A percentile compares a stretch with the other conserved stretches of the same genome.
phyloP scores from a whole-genome alignment of 441 rosid genomes.

The Jatropha podagrica region DNA sequence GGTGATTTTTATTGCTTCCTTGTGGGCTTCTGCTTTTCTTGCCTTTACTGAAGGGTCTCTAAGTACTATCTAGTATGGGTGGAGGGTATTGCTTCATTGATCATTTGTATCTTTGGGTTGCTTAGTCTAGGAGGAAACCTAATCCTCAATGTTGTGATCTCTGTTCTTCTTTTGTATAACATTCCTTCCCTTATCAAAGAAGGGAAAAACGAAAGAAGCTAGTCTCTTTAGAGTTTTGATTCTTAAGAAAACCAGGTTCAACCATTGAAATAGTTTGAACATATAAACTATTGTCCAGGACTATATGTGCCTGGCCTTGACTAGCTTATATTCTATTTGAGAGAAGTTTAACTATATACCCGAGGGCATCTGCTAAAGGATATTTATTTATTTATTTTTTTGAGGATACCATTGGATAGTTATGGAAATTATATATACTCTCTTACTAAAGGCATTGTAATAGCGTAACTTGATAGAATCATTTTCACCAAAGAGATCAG shows the following conservation, averaged over 20 bases:
- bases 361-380: not conserved
- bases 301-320: not conserved
- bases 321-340: not conserved
- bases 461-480: not conserved
- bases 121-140: not conserved
- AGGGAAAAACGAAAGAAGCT: not conserved
- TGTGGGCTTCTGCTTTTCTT: not conserved
- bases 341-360: not conserved
- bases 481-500: constrained; percentile 2
- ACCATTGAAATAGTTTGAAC: constrained; percentile 1
- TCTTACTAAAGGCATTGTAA: not conserved
- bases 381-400: too few species aligned
- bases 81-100: not conserved
- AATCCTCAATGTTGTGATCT: not conserved
- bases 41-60: not conserved
- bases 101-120: not conserved
- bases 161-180: constrained; percentile 1
- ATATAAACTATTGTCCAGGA: not conserved
- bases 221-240: not conserved
- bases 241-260: not conserved
- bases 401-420: too few species aligned
- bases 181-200: not conserved
- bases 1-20: not conserved
- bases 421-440: too few species aligned
- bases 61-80: not conserved